A percentile compares a stretch with the other conserved stretches of the same genome.
Evolutionary conservation across 805 yeast species (phyloP).

Genomic region (Ogataea naganishii): DNA sequence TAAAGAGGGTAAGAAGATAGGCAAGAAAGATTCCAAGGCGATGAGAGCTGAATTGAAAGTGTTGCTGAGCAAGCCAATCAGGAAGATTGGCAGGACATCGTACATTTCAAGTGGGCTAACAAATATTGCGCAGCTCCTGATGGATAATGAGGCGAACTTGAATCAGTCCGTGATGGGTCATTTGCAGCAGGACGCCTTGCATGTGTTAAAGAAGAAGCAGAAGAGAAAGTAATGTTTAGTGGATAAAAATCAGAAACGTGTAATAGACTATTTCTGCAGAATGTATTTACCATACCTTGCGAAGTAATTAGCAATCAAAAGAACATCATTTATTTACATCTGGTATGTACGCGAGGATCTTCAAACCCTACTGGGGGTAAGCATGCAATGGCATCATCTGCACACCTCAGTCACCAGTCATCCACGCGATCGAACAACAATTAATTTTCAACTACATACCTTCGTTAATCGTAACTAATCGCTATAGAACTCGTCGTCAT

Average conservation of each 20-base stretch:
- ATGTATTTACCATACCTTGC: too few species aligned
- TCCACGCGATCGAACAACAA: too few species aligned
- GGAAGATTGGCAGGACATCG: slow-evolving; percentile 58
- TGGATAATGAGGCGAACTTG: slow-evolving; percentile 48
- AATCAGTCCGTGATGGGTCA: slow-evolving; percentile 67
- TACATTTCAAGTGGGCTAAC: slow-evolving; percentile 74
- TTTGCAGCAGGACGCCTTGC: slow-evolving; percentile 57
- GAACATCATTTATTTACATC: too few species aligned
- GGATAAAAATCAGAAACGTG: too few species aligned
- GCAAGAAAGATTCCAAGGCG: slow-evolving; percentile 37
- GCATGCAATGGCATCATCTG: too few species aligned
- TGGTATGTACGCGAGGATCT: too few species aligned
- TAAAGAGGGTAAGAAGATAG: slow-evolving; percentile 42
- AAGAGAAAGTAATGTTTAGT: slow-evolving; percentile 11
- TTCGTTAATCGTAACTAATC: too few species aligned
- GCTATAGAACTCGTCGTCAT: slow-evolving; percentile 77
- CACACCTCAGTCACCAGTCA: too few species aligned
- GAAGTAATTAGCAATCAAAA: too few species aligned
- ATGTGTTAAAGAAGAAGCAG: slow-evolving; percentile 35
- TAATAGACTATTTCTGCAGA: too few species aligned
- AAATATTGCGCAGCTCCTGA: slow-evolving; percentile 70
- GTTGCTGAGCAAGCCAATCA: slow-evolving; percentile 42
- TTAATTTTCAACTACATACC: too few species aligned
- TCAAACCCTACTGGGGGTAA: too few species aligned
- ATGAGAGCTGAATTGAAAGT: slow-evolving; percentile 44